Evolutionary conservation across 1,139 yeast genomes (phyloP).

Genomic region (Nematodospora anomalae): DNA sequence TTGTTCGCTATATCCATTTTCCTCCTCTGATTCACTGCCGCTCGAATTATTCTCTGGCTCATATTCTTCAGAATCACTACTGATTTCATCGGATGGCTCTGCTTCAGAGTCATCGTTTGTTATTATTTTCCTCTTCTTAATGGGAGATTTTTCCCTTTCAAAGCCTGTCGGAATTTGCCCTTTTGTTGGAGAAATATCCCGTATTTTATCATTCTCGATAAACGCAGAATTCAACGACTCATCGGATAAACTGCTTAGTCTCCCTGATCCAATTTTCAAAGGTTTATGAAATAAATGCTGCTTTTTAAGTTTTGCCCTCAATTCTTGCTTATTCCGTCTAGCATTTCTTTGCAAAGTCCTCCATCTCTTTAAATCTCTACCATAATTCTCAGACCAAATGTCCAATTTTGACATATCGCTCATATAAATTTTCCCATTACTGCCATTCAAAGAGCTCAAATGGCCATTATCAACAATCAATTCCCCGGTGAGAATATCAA

Average conservation of each 20-base stretch:
- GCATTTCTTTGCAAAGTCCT: neutral
- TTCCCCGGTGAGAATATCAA: conserved; percentile 62
- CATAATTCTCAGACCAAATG: conserved; percentile 26
- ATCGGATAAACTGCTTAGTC: neutral
- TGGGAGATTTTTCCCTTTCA: conserved; percentile 14
- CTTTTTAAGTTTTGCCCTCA: conserved; percentile 23
- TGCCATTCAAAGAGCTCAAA: conserved; percentile 38
- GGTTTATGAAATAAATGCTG: conserved; percentile 7
- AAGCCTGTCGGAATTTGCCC: conserved; percentile 9
- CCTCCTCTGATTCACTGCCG: neutral
- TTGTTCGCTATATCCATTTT: neutral
- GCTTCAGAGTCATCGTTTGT: neutral
- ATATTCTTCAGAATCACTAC: conserved; percentile 1
- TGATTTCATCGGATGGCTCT: conserved; percentile 1
- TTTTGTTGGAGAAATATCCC: conserved; percentile 17
- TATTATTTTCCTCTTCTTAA: conserved; percentile 16
- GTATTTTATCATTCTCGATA: too few species aligned
- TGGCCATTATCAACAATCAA: conserved; percentile 67
- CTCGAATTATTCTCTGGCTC: conserved; percentile 1
- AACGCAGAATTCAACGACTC: too few species aligned
- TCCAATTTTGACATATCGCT: conserved; percentile 13
- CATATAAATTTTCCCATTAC: conserved; percentile 6
- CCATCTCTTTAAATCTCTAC: conserved; percentile 19
- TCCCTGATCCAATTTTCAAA: neutral
- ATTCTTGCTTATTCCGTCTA: conserved; percentile 17